Conservation (phyloP, 2,329 filamentous ascomycete genomes). For the Aspergillus sp. region DNA sequence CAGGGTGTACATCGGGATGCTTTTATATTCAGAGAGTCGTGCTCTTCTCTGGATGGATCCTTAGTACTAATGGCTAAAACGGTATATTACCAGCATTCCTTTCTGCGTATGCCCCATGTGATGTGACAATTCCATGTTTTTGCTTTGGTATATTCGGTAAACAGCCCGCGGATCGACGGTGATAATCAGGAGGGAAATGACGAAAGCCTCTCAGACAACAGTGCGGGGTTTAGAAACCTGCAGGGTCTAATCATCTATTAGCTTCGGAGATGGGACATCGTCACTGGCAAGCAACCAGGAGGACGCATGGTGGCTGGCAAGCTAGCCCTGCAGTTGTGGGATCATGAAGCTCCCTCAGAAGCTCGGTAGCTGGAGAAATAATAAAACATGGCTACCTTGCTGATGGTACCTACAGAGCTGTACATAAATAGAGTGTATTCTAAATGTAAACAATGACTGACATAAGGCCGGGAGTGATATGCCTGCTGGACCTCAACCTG, state of each 20-base stretch:
- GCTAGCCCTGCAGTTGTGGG: background rate
- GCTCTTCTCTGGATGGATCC: background rate
- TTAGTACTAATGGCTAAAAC: background rate
- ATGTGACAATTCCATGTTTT: background rate
- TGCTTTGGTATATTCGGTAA: background rate
- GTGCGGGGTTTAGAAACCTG: background rate
- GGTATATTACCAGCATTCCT: background rate
- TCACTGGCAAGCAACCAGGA: background rate
- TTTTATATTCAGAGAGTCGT: background rate
- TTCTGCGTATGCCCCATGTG: background rate
- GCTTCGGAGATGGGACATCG: background rate
- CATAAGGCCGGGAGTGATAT: too few relatives aligned
- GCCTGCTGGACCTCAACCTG: too few relatives aligned
- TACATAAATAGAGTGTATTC: too few relatives aligned
- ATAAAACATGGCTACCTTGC: too few relatives aligned
- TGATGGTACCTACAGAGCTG: too few relatives aligned
- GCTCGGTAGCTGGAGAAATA: rapidly evolving
- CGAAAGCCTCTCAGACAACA: background rate
- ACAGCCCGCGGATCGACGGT: background rate
- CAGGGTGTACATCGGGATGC: background rate
- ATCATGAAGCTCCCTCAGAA: too few relatives aligned
- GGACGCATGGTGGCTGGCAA: background rate
- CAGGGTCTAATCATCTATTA: background rate
- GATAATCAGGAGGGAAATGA: background rate
- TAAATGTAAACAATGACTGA: too few relatives aligned